These are phyloP conservation scores for Calonectria crousiana DNA, from an alignment of 2,329 filamentous ascomycete species.

Conservation along the genomic window DNA sequence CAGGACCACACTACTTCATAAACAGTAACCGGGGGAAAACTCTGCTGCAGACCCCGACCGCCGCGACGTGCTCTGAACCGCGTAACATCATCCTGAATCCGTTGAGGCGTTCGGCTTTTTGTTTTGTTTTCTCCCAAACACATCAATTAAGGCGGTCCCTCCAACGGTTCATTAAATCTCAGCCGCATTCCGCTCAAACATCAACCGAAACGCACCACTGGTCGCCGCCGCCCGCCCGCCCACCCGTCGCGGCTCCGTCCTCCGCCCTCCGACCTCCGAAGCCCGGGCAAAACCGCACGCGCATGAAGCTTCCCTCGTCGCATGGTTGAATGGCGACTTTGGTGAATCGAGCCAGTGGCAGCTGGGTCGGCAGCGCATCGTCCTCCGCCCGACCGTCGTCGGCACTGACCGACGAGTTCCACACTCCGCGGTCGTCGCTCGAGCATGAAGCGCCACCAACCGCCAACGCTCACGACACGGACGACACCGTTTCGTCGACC, in stretches of 20 bases:
- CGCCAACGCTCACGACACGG: conserved; percentile 27
- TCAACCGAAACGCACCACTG: conserved; percentile 19
- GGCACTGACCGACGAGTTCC: conserved; percentile 37
- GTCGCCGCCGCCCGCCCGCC: background rate
- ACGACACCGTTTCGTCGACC: conserved; percentile 39
- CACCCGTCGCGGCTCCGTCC: background rate
- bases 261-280: background rate
- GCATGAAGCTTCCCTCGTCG: conserved; percentile 30
- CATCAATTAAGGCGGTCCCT: background rate
- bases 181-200: conserved; percentile 4
- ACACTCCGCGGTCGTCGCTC: conserved; percentile 44
- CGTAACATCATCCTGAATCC: background rate
- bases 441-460: conserved; percentile 29
- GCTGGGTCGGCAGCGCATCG: conserved; percentile 34
- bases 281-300: background rate
- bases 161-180: background rate
- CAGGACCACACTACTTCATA: conserved; percentile 3
- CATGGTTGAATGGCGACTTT: conserved; percentile 52
- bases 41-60: conserved; percentile 6
- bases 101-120: background rate
- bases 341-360: conserved; percentile 42
- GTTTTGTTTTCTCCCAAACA: background rate
- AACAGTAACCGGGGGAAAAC: background rate
- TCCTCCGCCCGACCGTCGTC: conserved; percentile 30
- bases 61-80: background rate